Evolutionary conservation across 805 yeast genomes (phyloP).

Genomic region (Priceomyces haplophilus): DNA sequence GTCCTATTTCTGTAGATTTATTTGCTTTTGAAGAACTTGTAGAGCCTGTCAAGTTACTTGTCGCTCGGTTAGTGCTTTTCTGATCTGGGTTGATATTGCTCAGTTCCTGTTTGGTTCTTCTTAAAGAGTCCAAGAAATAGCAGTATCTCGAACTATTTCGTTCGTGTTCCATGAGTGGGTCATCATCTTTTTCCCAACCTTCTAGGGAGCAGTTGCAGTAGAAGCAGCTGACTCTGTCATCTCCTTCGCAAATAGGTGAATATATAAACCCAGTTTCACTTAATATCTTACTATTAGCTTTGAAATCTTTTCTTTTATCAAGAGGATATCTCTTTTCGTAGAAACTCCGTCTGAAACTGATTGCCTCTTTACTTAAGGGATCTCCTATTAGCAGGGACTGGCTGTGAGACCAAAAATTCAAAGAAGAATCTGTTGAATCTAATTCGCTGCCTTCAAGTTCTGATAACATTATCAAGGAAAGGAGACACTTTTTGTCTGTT

Average conservation of each 20-base stretch:
- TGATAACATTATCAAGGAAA: constrained; percentile 13
- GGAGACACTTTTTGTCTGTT: constrained; percentile 12
- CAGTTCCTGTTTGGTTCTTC: neutral
- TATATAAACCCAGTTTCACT: constrained; percentile 48
- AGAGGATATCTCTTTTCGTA: constrained; percentile 46
- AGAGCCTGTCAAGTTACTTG: neutral
- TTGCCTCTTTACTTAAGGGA: constrained; percentile 29
- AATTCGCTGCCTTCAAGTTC: constrained; percentile 2
- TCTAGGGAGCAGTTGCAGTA: constrained; percentile 28
- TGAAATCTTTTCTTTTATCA: constrained; percentile 36
- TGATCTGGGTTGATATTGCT: neutral
- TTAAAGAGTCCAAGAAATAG: constrained; percentile 22
- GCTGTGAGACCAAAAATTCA: constrained; percentile 15
- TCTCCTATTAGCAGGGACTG: constrained; percentile 24
- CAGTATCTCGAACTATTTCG: constrained; percentile 21
- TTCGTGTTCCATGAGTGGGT: constrained; percentile 57
- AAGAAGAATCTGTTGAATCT: neutral
- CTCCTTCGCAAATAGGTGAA: constrained; percentile 26
- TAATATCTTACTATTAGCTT: constrained; percentile 36
- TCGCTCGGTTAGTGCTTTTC: neutral
- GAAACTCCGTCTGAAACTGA: constrained; percentile 34
- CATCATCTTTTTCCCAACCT: constrained; percentile 62
- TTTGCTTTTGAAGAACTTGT: neutral
- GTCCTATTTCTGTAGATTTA: neutral
- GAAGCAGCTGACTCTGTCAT: constrained; percentile 34